Evolutionary conservation across 140 eudicot genomes (phyloP).

Genomic region (Flaveria floridana): DNA sequence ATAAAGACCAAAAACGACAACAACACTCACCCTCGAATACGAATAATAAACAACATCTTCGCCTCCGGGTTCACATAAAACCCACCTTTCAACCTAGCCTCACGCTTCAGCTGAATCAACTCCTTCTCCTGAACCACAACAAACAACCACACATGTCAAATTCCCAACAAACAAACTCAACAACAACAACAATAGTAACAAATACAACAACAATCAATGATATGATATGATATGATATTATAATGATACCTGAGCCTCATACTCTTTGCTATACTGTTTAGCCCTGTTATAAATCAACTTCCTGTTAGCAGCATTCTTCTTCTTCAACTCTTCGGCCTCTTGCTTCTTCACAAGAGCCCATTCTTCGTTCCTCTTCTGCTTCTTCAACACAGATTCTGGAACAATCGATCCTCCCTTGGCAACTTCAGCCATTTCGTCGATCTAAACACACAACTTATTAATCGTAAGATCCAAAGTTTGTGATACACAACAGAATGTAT

Average conservation of each 20-base stretch:
- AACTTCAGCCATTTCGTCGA: conserved; percentile 27
- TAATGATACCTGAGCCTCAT: conserved; percentile 45
- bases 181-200: too few species aligned
- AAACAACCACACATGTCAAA: background rate
- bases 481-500: too few species aligned
- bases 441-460: background rate
- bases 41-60: conserved; percentile 48
- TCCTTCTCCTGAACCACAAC: conserved; percentile 41
- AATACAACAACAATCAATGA: background rate
- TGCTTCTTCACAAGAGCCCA: conserved; percentile 61
- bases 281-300: conserved; percentile 35
- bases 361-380: conserved; percentile 69
- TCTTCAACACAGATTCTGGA: conserved; percentile 69
- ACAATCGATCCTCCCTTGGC: conserved; percentile 20
- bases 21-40: conserved; percentile 61
- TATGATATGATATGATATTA: background rate
- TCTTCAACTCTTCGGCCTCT: conserved; percentile 40
- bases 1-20: background rate
- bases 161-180: conserved; percentile 4
- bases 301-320: conserved; percentile 50
- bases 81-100: conserved; percentile 48
- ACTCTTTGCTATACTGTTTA: conserved; percentile 55
- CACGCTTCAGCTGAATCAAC: conserved; percentile 60
- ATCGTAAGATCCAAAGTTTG: background rate
- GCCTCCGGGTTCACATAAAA: conserved; percentile 17